These are phyloP conservation scores for Chytridiales sp. DNA, from an alignment of 371 early-diverging fungal genomes.

Conservation along the genomic window DNA sequence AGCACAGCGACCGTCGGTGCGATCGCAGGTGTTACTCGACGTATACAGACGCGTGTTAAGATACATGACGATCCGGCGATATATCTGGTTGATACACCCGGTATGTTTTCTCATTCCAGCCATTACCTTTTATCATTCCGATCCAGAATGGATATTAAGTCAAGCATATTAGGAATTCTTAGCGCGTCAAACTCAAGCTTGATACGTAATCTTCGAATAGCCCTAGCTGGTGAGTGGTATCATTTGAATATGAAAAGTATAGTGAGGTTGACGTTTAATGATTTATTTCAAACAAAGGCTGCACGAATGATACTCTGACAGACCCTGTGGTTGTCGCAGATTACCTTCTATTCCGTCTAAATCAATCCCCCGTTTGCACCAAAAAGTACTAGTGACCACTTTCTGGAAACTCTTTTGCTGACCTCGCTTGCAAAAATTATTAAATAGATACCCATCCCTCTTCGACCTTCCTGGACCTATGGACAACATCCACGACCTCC, in stretches of 20 bases:
- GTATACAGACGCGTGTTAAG: constrained; percentile 77
- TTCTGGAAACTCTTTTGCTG: too few relatives aligned
- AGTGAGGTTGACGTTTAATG: neutral
- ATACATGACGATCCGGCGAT: constrained; percentile 82
- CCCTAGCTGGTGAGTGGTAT: constrained; percentile 30
- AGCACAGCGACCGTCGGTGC: constrained; percentile 87
- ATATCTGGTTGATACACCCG: constrained; percentile 91
- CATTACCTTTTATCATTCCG: neutral
- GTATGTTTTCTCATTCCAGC: constrained; percentile 5
- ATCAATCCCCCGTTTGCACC: constrained; percentile 36
- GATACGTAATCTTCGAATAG: constrained; percentile 38
- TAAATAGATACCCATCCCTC: too few relatives aligned
- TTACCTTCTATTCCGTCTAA: constrained; percentile 83
- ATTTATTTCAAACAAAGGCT: constrained; percentile 49
- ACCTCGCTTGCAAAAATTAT: too few relatives aligned
- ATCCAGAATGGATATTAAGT: neutral
- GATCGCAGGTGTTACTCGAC: constrained; percentile 84
- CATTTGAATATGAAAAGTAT: too few relatives aligned
- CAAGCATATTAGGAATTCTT: constrained; percentile 14
- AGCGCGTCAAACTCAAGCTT: constrained; percentile 34
- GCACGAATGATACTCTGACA: constrained; percentile 81
- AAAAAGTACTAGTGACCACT: constrained; percentile 11
- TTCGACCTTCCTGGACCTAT: neutral
- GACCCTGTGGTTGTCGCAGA: constrained; percentile 82
- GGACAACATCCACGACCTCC: neutral